Conservation (phyloP, 306 rosid genomes). For the Corylus heterophylla region DNA sequence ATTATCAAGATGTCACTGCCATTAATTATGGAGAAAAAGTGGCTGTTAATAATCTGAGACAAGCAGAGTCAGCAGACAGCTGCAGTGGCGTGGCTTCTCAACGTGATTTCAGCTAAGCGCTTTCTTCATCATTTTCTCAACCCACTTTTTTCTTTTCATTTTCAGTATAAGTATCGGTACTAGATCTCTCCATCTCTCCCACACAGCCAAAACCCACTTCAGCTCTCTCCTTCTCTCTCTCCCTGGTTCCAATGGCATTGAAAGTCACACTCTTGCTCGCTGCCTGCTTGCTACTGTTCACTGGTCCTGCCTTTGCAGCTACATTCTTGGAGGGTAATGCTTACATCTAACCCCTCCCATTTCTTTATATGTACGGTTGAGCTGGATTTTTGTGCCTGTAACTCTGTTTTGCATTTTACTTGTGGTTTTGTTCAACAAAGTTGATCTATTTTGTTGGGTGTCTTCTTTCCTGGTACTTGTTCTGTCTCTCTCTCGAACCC, state of each 20-base stretch:
- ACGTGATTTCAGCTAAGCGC: conserved; percentile 50
- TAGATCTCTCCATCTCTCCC: conserved; percentile 11
- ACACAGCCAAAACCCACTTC: conserved; percentile 26
- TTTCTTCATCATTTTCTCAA: conserved; percentile 26
- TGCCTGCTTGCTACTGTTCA: conserved; percentile 33
- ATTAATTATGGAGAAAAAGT: conserved; percentile 60
- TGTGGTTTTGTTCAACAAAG: not conserved
- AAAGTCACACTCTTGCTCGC: conserved; percentile 33
- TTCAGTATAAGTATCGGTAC: conserved; percentile 41
- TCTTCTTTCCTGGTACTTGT: conserved; percentile 1
- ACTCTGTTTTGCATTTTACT: not conserved
- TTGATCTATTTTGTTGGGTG: not conserved
- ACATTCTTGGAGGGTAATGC: conserved; percentile 59
- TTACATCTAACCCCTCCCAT: conserved; percentile 9
- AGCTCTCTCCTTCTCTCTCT: not conserved
- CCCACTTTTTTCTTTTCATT: conserved; percentile 9
- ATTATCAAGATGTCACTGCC: conserved; percentile 29
- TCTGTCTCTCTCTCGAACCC: conserved; percentile 2
- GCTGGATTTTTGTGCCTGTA: not conserved
- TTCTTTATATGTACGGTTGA: conserved; percentile 13
- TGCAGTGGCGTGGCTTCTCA: conserved; percentile 21
- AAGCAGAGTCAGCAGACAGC: conserved; percentile 18
- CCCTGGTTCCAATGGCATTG: conserved; percentile 44
- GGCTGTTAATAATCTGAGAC: conserved; percentile 35
- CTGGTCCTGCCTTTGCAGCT: conserved; percentile 49